These are phyloP conservation scores for Breviolum minutum DNA, from an alignment of 73 alveolate genomes.

Conservation along the genomic window DNA sequence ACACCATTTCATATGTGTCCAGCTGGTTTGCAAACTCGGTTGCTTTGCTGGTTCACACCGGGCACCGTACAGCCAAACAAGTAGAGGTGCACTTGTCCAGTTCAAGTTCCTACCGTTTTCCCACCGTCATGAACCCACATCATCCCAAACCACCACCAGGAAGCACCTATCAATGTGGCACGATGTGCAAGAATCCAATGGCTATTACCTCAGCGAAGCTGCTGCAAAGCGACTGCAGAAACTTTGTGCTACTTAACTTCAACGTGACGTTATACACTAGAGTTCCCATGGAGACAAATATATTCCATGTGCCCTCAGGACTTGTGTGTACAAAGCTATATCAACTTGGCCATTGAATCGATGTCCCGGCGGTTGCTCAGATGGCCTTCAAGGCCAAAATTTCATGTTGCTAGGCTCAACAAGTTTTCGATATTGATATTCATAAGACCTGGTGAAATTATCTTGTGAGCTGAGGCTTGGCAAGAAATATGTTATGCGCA, in stretches of 20 bases:
- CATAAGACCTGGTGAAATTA: too few relatives aligned
- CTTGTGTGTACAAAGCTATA: not conserved
- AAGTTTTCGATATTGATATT: not conserved
- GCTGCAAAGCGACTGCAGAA: not conserved
- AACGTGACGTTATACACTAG: not conserved
- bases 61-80: not conserved
- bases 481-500: not conserved
- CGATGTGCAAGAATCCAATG: not conserved
- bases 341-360: not conserved
- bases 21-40: not conserved
- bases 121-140: not conserved
- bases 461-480: not conserved
- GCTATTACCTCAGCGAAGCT: not conserved
- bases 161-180: not conserved
- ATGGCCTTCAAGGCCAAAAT: not conserved
- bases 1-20: not conserved
- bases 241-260: not conserved
- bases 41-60: too few relatives aligned
- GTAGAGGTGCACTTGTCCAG: too few relatives aligned
- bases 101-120: not conserved
- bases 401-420: not conserved
- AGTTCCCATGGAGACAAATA: not conserved
- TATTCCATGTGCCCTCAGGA: not conserved
- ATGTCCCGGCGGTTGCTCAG: not conserved
- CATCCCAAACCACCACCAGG: not conserved